Conservation (phyloP, 2,329 filamentous ascomycete species). For the Alternaria viburni region DNA sequence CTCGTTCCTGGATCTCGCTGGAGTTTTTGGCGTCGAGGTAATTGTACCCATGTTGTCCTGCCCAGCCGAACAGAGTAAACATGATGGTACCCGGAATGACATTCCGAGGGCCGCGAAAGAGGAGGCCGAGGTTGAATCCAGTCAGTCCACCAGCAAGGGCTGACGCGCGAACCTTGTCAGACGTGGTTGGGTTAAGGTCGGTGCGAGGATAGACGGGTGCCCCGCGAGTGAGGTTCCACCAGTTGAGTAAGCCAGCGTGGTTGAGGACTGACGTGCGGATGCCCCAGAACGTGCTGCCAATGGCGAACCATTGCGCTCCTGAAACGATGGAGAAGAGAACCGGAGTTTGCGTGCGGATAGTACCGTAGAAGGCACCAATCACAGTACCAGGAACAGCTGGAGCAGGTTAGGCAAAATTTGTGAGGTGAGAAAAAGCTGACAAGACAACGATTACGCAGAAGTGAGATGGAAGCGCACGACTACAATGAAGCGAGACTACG, state of each 20-base stretch:
- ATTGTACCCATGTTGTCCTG: conserved; percentile 64
- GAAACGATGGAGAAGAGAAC: conserved; percentile 73
- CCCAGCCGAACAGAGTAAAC: conserved; percentile 63
- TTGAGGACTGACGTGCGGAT: conserved; percentile 51
- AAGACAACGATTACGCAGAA: neutral
- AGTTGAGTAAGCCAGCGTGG: conserved; percentile 36
- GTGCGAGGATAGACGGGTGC: conserved; percentile 24
- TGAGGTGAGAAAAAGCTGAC: neutral
- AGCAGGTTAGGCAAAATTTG: conserved; percentile 15
- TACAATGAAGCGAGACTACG: neutral
- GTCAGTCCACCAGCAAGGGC: conserved; percentile 73
- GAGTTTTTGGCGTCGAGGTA: conserved; percentile 56
- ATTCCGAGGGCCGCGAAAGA: conserved; percentile 55
- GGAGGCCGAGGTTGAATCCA: conserved; percentile 58
- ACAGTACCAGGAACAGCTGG: conserved; percentile 70
- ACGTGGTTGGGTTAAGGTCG: conserved; percentile 58
- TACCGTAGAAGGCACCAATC: conserved; percentile 54
- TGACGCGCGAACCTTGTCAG: conserved; percentile 71
- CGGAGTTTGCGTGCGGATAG: conserved; percentile 69
- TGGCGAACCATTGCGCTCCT: conserved; percentile 79
- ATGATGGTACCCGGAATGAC: conserved; percentile 64
- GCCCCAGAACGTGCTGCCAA: conserved; percentile 81
- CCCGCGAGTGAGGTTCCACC: conserved; percentile 39
- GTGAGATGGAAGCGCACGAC: neutral
- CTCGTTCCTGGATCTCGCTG: conserved; percentile 38